Evolutionary conservation across 257 asterid genomes (phyloP).

Genomic region (Nicotiana undulata): DNA sequence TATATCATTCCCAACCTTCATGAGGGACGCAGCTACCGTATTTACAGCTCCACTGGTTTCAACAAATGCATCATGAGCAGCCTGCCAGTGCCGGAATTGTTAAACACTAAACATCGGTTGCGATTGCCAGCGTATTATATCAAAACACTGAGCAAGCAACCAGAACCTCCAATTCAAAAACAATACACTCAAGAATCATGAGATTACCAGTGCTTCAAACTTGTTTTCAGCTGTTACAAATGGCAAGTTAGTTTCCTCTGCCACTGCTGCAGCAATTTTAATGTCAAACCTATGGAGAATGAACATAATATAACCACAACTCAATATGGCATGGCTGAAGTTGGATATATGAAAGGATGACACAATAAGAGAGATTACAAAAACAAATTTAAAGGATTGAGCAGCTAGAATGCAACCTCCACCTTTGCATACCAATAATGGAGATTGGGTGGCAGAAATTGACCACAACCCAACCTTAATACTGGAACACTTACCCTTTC

Average conservation of each 20-base stretch:
- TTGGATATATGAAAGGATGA: neutral
- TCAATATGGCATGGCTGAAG: neutral
- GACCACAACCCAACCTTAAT: constrained; percentile 5
- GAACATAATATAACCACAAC: neutral
- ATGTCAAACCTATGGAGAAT: constrained; percentile 66
- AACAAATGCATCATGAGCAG: constrained; percentile 95
- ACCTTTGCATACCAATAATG: neutral
- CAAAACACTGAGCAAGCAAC: neutral
- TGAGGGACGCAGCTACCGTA: constrained; percentile 82
- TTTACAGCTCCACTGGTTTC: constrained; percentile 94
- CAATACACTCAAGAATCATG: constrained; percentile 8
- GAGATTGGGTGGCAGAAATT: neutral
- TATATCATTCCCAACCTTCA: constrained; percentile 95
- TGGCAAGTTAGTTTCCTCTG: constrained; percentile 90
- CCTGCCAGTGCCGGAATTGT: constrained; percentile 41
- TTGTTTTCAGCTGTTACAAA: constrained; percentile 99
- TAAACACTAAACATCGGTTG: neutral
- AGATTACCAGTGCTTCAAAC: constrained; percentile 90
- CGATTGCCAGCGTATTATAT: neutral
- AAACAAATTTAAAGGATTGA: neutral
- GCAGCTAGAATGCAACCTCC: neutral
- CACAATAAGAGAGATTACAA: constrained; percentile 1
- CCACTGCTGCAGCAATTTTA: constrained; percentile 95
- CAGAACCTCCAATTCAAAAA: neutral
- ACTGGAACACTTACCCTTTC: constrained; percentile 56